A percentile compares a stretch with the other conserved stretches of the same genome.
Conservation (phyloP, 2,329 filamentous ascomycete genomes). For the Didymella segeticola region DNA sequence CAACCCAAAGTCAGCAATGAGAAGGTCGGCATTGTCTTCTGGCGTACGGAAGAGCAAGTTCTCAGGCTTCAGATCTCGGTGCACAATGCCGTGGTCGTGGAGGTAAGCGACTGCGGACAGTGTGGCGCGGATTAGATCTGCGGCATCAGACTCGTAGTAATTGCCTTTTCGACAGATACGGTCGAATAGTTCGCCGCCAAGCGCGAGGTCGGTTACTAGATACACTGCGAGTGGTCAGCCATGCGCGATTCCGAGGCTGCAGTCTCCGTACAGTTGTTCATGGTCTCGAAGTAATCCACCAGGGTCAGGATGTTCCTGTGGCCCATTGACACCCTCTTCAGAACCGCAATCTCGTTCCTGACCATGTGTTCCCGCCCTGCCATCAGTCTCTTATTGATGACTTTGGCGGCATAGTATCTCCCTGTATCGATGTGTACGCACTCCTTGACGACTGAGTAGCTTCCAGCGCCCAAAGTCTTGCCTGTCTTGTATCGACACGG, state of each 20-base stretch:
- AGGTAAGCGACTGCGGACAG: conserved; percentile 98
- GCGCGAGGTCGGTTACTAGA: conserved; percentile 93
- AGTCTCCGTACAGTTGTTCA: conserved; percentile 81
- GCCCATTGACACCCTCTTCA: conserved; percentile 98
- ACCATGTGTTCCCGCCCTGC: conserved; percentile 98
- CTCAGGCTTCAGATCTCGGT: conserved; percentile 96
- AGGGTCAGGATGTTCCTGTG: conserved; percentile 97
- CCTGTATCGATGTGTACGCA: conserved; percentile 98
- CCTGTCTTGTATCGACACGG: conserved; percentile 98
- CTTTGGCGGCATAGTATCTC: conserved; percentile 97
- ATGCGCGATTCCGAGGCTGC: not conserved
- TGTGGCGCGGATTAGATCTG: conserved; percentile 91
- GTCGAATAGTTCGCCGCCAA: conserved; percentile 96
- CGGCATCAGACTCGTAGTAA: conserved; percentile 97
- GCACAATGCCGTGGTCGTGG: conserved; percentile 97
- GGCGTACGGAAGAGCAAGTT: conserved; percentile 96
- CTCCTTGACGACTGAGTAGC: conserved; percentile 98
- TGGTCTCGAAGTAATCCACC: conserved; percentile 99
- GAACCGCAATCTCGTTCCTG: conserved; percentile 93
- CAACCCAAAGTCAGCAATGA: conserved; percentile 96
- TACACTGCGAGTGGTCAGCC: conserved; percentile 66
- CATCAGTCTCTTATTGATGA: conserved; percentile 99
- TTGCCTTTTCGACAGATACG: conserved; percentile 98
- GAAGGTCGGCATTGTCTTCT: conserved; percentile 94
- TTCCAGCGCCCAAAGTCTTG: conserved; percentile 94